phyloP scores from a whole-genome alignment of 257 asterid species.

The Prunella vulgaris region DNA sequence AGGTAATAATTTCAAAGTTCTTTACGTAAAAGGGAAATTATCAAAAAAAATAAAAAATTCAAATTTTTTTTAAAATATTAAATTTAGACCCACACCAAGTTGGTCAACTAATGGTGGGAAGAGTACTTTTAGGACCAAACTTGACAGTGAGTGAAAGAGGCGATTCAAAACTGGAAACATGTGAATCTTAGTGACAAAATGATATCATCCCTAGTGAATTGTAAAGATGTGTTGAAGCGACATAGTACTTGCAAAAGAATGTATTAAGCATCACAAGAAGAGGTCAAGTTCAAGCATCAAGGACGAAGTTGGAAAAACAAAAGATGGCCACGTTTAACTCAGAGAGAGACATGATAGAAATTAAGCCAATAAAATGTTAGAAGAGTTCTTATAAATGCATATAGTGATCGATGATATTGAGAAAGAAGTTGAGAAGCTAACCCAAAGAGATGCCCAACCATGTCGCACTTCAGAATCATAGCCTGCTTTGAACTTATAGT shows the following conservation, averaged over 20 bases:
- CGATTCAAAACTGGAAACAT: too few species aligned
- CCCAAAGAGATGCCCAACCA: slow-evolving; percentile 99
- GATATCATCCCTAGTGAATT: neutral
- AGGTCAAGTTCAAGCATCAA: neutral
- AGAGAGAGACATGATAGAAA: slow-evolving; percentile 2
- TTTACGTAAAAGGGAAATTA: too few species aligned
- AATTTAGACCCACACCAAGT: too few species aligned
- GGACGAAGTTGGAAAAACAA: neutral
- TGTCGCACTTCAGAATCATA: slow-evolving; percentile 88
- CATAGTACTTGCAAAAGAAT: neutral
- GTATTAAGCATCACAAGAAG: neutral
- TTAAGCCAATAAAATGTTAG: slow-evolving; percentile 1
- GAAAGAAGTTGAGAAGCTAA: slow-evolving; percentile 27
- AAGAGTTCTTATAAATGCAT: neutral
- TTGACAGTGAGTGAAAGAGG: too few species aligned
- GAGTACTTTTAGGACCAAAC: too few species aligned
- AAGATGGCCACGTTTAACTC: neutral
- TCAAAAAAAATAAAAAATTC: too few species aligned
- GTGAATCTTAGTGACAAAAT: too few species aligned
- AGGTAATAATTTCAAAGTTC: too few species aligned
- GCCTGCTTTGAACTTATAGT: slow-evolving; percentile 87
- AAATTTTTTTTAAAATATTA: too few species aligned
- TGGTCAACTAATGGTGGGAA: too few species aligned
- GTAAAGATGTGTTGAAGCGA: neutral
- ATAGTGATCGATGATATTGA: neutral